Evolutionary conservation across 805 yeast species (phyloP).

Genomic region (Kuraishia hungarica): DNA sequence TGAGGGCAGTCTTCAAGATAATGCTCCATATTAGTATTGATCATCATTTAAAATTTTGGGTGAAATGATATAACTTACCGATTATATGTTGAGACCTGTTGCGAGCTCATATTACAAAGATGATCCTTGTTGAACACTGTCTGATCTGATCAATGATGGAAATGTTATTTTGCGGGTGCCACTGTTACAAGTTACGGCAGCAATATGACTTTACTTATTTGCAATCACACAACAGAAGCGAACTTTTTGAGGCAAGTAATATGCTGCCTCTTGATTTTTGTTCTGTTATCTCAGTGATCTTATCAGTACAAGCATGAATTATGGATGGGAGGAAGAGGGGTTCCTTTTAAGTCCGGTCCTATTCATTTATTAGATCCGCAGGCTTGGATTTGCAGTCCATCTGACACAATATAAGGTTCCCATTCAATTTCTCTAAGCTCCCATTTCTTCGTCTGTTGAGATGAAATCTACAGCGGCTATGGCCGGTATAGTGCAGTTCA

Average conservation of each 20-base stretch:
- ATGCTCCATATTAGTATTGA: slow-evolving; percentile 3
- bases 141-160: no score
- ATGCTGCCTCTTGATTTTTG: no score
- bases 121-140: no score
- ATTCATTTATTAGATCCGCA: background rate
- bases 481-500: background rate
- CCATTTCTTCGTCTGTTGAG: background rate
- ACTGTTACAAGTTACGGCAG: no score
- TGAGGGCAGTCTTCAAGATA: slow-evolving; percentile 8
- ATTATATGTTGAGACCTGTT: background rate
- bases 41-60: background rate
- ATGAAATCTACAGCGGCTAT: background rate
- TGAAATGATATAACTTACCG: background rate
- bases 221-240: no score
- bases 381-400: background rate
- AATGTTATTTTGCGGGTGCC: background rate
- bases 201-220: no score
- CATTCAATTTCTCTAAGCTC: background rate
- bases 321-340: background rate
- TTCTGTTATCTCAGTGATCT: background rate
- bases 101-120: background rate
- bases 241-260: no score
- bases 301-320: no score
- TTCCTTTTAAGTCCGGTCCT: background rate
- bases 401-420: background rate